Base-by-base conservation (phyloP, 2,329 filamentous ascomycete genomes). In the Trichoderma guizhouense region DNA sequence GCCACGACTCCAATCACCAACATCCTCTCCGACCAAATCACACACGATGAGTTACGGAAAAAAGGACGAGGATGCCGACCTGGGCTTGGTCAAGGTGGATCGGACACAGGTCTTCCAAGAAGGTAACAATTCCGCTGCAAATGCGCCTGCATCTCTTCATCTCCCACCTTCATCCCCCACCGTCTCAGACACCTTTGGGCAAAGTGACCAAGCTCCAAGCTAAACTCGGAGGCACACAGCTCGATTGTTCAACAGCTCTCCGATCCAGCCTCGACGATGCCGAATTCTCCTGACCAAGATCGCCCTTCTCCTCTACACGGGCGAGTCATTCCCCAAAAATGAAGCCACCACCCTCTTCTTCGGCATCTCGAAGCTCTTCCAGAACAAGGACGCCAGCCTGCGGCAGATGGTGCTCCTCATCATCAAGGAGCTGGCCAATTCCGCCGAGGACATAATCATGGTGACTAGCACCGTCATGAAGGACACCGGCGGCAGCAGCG, bases 401-500 rank as follows among this genome's bases (percentile, higher is more conserved):
- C 94, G 96, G 79, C 96, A 99, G 87, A 98, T 98, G 95, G 95
- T 99, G 66, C 97, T 98, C 85, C 88, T 98, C 76, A 91, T 98
- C 81, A 93, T 98, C 86, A 99, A 98, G 89, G 96, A 99, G 88
- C 88, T 99, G 79, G 94, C 95, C 76, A 90, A 91, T 82, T 97
- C 94, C 28, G 96, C 96, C 72, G 94, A 98, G 85, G 96, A 99
- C 87, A 97, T 98, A 75, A 99, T 99, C 82, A 98, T 99, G 96
- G 96, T 98, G 74, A 99, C 96, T 21, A 97, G 94, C 84, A 98
- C 95, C 77, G 98, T 99, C 78, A 99, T 98, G 96, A 99, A 99
- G 87, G 96, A 99, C 82, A 98, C 95, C 12, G 94, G 95, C 67
- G 94, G 97, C 74, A 93, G 95, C 79, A 98, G 94, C 79, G 96